Conservation (phyloP, 2,329 filamentous ascomycete species). For the Aspergillus awamori region DNA sequence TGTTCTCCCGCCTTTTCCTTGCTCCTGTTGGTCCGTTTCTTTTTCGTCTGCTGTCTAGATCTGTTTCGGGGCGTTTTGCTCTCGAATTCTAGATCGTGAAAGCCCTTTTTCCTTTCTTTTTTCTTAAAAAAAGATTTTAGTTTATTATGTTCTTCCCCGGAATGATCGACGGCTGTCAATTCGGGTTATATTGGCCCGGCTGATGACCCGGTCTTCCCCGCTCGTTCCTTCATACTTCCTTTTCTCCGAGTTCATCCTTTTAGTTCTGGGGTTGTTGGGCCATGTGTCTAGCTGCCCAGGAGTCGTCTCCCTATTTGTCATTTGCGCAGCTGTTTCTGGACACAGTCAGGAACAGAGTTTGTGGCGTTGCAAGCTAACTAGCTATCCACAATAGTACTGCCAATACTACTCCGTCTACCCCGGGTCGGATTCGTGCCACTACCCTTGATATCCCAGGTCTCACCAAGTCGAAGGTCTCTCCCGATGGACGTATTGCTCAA, state of each 20-base stretch:
- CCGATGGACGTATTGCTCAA: conserved; percentile 90
- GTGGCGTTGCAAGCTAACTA: conserved; percentile 4
- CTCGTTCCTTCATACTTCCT: conserved; percentile 3
- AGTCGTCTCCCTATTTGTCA: background rate
- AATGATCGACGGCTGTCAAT: conserved; percentile 9
- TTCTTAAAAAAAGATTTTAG: background rate
- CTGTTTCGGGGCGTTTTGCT: conserved; percentile 1
- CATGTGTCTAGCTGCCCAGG: background rate
- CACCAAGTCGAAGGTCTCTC: conserved; percentile 92
- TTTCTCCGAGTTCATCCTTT: conserved; percentile 1
- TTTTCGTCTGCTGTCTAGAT: conserved; percentile 12
- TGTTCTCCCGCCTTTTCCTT: conserved; percentile 35
- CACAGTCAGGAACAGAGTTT: background rate
- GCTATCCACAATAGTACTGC: conserved; percentile 24
- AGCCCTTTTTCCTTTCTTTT: conserved; percentile 9
- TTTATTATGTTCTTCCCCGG: background rate
- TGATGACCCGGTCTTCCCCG: conserved; percentile 1
- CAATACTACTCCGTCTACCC: conserved; percentile 57
- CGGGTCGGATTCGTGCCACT: conserved; percentile 80
- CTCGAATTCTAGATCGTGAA: conserved; percentile 15
- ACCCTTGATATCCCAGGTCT: conserved; percentile 96
- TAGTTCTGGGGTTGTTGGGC: background rate
- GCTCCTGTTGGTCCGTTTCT: conserved; percentile 22
- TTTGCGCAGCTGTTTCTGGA: background rate
- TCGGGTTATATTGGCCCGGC: conserved; percentile 10